Evolutionary conservation across 2,329 filamentous ascomycete species (phyloP), one percentile per base, ranked within the genome.

Genomic region (Fusarium staphyleae): DNA sequence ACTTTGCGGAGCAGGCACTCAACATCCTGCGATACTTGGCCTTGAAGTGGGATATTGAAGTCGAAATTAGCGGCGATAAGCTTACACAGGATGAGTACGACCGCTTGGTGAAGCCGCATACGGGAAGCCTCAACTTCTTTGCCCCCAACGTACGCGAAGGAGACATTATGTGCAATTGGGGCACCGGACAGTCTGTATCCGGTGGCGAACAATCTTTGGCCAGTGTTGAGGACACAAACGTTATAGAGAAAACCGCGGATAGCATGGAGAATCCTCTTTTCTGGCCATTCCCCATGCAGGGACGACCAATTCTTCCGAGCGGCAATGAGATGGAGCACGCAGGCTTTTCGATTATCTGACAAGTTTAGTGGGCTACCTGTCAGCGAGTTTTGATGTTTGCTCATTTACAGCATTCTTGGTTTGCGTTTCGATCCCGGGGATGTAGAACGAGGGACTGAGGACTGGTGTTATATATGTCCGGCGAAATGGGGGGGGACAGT

Each of bases 261-360:
- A 70, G 64, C 15, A 68, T 78, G 55, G 78, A 82, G 52, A 84
- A 84, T 48, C 82, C 82, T 14, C 70, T 85, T 2, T 85, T 85
- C 61, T 86, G 83, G 83, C 81, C 82, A 1, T 85, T 85, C 54
- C 82, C 83, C 0, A 80, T 84, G 79, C 82, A 85, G 60, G 82
- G 82, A 0, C 74, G 81, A 16, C 82, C 82, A 3, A 80, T 84
- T 51, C 58, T 85, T 22, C 77, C 80, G 0, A 73, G 68, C 0
- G 80, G 81, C 1, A 63, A 74, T 24, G 72, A 77, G 42, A 62
- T 86, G 45, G 73, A 78, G 59, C 75, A 80, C 24, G 80, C 82
- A 2, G 83, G 83, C 0, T 86, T 86, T 63, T 74, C 73, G 18
- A 53, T 77, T 14, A 11, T 65, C 11, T 65, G 28, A 60, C 16